These are phyloP conservation scores for Colletotrichum echinochloae DNA, from an alignment of 2,329 filamentous ascomycete species.

Conservation along the genomic window DNA sequence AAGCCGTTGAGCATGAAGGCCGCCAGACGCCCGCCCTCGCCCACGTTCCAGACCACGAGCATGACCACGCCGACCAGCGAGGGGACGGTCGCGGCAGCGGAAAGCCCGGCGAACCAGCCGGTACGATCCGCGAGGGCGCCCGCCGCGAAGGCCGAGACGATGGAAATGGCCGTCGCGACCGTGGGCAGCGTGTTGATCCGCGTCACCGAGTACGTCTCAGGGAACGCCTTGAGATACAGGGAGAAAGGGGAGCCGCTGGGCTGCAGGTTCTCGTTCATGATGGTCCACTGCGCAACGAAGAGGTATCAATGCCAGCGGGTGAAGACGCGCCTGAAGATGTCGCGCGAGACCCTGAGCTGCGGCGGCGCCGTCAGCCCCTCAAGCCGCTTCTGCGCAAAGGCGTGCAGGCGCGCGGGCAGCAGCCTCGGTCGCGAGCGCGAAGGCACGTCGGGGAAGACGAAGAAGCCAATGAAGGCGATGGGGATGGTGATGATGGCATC, in stretches of 20 bases:
- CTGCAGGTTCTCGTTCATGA: conserved; percentile 54
- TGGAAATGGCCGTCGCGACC: conserved; percentile 52
- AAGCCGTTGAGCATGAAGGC: conserved; percentile 55
- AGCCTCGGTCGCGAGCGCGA: conserved; percentile 49
- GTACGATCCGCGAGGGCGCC: conserved; percentile 50
- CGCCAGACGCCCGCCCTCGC: conserved; percentile 51
- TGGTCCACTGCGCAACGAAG: conserved; percentile 53
- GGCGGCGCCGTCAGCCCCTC: conserved; percentile 47
- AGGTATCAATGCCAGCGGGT: conserved; percentile 55
- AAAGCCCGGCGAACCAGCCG: conserved; percentile 52
- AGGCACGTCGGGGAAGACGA: conserved; percentile 49
- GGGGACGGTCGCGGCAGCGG: conserved; percentile 48
- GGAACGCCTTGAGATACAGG: conserved; percentile 54
- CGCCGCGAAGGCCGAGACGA: conserved; percentile 50
- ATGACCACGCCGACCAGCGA: conserved; percentile 50
- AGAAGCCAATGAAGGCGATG: conserved; percentile 61
- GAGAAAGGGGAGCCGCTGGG: conserved; percentile 52
- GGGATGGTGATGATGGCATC: conserved; percentile 68
- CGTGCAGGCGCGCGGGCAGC: conserved; percentile 46
- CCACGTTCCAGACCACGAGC: conserved; percentile 52
- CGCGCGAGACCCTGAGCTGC: conserved; percentile 48
- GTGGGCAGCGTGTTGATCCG: conserved; percentile 57
- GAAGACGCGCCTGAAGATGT: conserved; percentile 53
- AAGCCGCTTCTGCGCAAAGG: conserved; percentile 48
- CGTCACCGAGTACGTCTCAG: conserved; percentile 51